Base-by-base conservation (phyloP, 371 early-diverging fungal genomes). In the Mycotypha africana region DNA sequence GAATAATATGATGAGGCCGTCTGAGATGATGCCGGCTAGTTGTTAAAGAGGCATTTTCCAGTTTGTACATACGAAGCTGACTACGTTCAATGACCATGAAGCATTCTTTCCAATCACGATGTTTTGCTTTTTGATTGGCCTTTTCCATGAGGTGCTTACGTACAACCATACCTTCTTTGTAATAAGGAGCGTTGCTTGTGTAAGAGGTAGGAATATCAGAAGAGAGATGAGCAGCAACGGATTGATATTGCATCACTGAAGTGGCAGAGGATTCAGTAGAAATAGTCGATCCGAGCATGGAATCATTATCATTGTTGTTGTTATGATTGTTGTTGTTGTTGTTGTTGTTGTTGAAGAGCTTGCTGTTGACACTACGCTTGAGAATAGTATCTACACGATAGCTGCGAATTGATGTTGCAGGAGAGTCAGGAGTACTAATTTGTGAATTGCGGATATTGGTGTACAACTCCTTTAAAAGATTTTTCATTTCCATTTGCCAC, bases 71-170 rank as follows among this genome's bases (percentile, higher is more conserved):
- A 26, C 75, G 76, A 7, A 93, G 66, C 31, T 88, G 84, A 2
- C 89, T 91, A 24, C 84, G 79, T 24, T 79, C 82, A 2, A 85
- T 74, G 0, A 88, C 74, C 16, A 88, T 70, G 16, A 85, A 72
- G 52, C 89, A 82, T 22, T 90, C 79, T 47, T 81, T 84, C 96
- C 96, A 95, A n/a, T 79, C 77, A 12, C 95, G 84, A 56, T 86
- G 76, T 34, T 79, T 80, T 7, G 95, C 89, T 60, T 88, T 89
- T 45, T 82, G 81, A 43, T 79, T 90, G 5, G 76, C 77, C 9
- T 79, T 69, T 45, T 90, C 91, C 50, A 82, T 70, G 30, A 91
- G 55, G 58, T 92, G 91, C 58, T 95, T 95, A 25, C 93, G 79
- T 61, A 89, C 82, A 20, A 95, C 78, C 2, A 89, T 72, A 1